Percentiles rank a stretch among this genome's conserved stretches.
Evolutionary conservation across 2,329 filamentous ascomycete species (phyloP).

Genomic region (Colletotrichum melonis): DNA sequence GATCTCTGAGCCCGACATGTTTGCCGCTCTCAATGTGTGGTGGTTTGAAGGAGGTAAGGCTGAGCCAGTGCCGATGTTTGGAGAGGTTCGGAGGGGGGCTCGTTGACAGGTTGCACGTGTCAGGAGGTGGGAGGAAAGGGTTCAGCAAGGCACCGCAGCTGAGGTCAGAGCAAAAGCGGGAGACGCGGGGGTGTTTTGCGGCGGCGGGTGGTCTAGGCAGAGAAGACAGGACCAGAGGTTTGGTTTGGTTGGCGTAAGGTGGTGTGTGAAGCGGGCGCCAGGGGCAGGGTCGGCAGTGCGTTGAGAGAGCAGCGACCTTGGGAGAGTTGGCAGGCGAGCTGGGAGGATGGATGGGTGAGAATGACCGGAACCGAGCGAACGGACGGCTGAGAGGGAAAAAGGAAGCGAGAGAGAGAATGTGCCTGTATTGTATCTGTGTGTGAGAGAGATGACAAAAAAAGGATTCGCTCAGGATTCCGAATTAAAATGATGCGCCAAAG

Average conservation of each 20-base stretch:
- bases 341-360: conserved; percentile 35
- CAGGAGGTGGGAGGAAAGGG: conserved; percentile 34
- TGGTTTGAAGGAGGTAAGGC: conserved; percentile 26
- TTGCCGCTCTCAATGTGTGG: conserved; percentile 46
- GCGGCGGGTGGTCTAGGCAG: conserved; percentile 21
- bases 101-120: conserved; percentile 35
- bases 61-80: conserved; percentile 33
- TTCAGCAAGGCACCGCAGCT: conserved; percentile 28
- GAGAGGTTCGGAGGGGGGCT: conserved; percentile 30
- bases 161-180: conserved; percentile 12
- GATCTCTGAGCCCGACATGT: conserved; percentile 87
- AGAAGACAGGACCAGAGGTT: conserved; percentile 13
- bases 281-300: conserved; percentile 32
- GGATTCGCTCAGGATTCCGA: conserved; percentile 14
- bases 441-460: conserved; percentile 1
- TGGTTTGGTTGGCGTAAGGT: conserved; percentile 10
- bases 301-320: conserved; percentile 1
- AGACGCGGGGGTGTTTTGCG: conserved; percentile 23
- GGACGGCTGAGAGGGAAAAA: background rate
- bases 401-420: background rate
- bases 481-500: conserved; percentile 28
- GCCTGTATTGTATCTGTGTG: too few species aligned
- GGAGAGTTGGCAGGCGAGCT: conserved; percentile 7
- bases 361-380: conserved; percentile 30
- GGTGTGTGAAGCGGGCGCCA: conserved; percentile 18